Conservation (phyloP, 305 asterid genomes). For the Fraxinus sp. region DNA sequence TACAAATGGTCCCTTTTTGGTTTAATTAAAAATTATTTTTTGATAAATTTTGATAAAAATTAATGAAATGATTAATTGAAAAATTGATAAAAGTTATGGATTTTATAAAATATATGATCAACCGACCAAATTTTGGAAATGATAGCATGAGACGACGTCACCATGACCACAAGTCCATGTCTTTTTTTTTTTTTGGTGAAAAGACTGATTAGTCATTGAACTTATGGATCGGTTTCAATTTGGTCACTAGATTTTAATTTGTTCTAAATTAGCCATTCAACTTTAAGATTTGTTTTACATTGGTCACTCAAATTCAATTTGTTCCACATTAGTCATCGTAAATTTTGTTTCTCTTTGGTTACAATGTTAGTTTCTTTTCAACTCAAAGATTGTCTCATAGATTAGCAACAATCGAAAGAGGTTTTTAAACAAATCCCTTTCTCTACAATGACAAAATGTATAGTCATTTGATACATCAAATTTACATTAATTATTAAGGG, state of each 20-base stretch:
- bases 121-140: too few relatives aligned
- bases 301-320: background rate
- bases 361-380: background rate
- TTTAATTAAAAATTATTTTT: too few relatives aligned
- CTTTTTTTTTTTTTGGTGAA: too few relatives aligned
- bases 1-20: too few relatives aligned
- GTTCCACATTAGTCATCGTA: background rate
- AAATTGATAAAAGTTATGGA: background rate
- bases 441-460: background rate
- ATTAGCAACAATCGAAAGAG: background rate
- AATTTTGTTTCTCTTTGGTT: background rate
- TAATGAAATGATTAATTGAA: too few relatives aligned
- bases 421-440: background rate
- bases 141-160: background rate
- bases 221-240: background rate
- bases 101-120: too few relatives aligned
- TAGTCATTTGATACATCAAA: background rate
- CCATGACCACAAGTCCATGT: background rate
- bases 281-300: background rate
- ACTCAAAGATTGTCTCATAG: background rate
- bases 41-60: too few relatives aligned
- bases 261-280: background rate
- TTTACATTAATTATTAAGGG: too few relatives aligned
- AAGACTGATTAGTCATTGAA: background rate
- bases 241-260: background rate